Evolutionary conservation across 371 early-diverging fungal species (phyloP), one percentile per base, ranked within the genome.

Genomic region (Basidiobolus meristosporus): DNA sequence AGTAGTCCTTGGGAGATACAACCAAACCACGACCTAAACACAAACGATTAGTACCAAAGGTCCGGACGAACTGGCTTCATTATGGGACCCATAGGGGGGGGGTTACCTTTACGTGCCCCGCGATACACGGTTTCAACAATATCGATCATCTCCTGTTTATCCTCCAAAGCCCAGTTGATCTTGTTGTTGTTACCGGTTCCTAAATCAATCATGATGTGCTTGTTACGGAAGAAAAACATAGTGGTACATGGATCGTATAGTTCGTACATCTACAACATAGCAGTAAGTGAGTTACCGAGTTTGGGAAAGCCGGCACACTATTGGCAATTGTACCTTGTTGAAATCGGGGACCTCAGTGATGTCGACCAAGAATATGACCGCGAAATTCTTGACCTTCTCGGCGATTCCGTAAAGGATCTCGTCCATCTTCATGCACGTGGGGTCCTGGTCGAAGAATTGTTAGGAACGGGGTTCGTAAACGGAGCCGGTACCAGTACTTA

Each of bases 111-210:
- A 40, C 84, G 51, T 2, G 96, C 96, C 23, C 97, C 97, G 34
- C 89, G 65, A 51, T 69, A 97, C 17, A 97, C 95, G 1, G 73
- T 71, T 62, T 97, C 95, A 10, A 82, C 60, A 42, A 87, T 55
- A 45, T 88, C 89, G 41, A 88, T 85, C 59, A 87, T 59, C 47
- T 88, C 89, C 57, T 87, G 84, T 38, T 81, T 75, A 43, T 77
- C 76, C 40, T 83, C 87, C 35, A 97, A 56, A 1, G 93, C 77
- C 96, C 96, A 92, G 50, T 90, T 88, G 52, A 97, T 84, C 62
- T 97, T 97, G 65, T 97, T 97, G 65, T 97, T 97, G 56, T 97
- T 90, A 46, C 98, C 98, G 0, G 98, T 97, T 11, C 98, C 98
- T 46, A 93, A 56, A 73, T 97, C 98, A 14, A 97, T 73, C 93